Percentiles rank a stretch among this genome's conserved stretches.
These are phyloP conservation scores for Pichia sp. DNA, from an alignment of 1,139 yeast genomes.

Conservation along the genomic window DNA sequence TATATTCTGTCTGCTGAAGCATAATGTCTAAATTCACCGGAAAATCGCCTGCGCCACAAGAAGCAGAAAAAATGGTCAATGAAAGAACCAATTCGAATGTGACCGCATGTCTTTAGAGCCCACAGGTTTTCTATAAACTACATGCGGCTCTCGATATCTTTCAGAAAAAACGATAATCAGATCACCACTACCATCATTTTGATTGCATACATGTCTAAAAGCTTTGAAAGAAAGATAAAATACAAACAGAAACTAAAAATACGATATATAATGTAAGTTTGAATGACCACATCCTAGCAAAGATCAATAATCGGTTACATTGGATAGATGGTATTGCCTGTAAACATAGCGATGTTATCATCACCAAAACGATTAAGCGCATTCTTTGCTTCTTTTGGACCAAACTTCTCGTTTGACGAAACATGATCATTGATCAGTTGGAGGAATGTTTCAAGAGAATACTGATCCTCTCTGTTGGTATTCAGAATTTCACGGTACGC, in stretches of 20 bases:
- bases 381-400: constrained; percentile 40
- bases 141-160: neutral
- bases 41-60: no score
- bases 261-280: no score
- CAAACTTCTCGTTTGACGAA: constrained; percentile 55
- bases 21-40: no score
- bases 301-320: constrained; percentile 11
- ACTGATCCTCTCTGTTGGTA: constrained; percentile 18
- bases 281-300: no score
- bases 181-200: constrained; percentile 14
- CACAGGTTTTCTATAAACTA: no score
- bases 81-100: no score
- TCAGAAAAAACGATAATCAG: constrained; percentile 14
- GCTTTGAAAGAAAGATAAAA: no score
- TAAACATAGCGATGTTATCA: constrained; percentile 50
- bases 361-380: constrained; percentile 46
- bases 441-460: constrained; percentile 16
- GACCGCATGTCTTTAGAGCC: no score
- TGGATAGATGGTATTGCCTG: constrained; percentile 58
- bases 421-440: constrained; percentile 28
- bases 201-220: no score
- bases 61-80: no score
- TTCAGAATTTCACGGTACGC: constrained; percentile 21
- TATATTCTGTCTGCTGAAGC: no score
- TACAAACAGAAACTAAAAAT: no score